Conservation (phyloP, 148 eudicot species). For the Amaranthus palmeri region DNA sequence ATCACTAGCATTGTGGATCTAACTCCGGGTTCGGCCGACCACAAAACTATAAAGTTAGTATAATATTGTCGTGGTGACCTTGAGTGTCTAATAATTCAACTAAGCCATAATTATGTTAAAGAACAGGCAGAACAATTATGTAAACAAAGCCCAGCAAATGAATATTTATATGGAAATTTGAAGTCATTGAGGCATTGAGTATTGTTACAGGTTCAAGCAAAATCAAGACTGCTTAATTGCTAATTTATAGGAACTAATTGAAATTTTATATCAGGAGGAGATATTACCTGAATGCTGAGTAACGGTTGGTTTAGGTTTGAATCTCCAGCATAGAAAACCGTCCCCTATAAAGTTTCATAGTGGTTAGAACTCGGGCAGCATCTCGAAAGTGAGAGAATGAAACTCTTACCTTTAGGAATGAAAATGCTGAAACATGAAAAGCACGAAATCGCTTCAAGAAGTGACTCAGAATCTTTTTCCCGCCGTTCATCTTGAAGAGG, state of each 20-base stretch:
- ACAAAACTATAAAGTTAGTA: too few species aligned
- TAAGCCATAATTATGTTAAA: too few species aligned
- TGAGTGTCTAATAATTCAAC: too few species aligned
- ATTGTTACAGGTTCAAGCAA: too few species aligned
- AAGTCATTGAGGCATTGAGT: background rate
- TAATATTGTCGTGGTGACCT: too few species aligned
- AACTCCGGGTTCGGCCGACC: too few species aligned
- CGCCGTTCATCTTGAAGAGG: constrained; percentile 12
- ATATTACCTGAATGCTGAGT: constrained; percentile 20
- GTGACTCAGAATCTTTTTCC: constrained; percentile 15
- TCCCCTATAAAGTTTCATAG: constrained; percentile 18
- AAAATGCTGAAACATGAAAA: constrained; percentile 83
- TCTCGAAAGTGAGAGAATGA: background rate
- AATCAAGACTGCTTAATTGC: background rate
- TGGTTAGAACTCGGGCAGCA: background rate
- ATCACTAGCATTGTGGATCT: too few species aligned
- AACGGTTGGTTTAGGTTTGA: constrained; percentile 16
- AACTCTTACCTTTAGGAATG: constrained; percentile 52
- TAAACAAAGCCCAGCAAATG: background rate
- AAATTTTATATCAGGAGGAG: too few species aligned
- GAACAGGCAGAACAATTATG: background rate
- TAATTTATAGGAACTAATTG: too few species aligned
- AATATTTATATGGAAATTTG: background rate
- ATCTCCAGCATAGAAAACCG: constrained; percentile 27
- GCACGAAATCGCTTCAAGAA: constrained; percentile 53